Conservation (phyloP, 202 grass and related monocot species). For the Brachypodium distachyon region DNA sequence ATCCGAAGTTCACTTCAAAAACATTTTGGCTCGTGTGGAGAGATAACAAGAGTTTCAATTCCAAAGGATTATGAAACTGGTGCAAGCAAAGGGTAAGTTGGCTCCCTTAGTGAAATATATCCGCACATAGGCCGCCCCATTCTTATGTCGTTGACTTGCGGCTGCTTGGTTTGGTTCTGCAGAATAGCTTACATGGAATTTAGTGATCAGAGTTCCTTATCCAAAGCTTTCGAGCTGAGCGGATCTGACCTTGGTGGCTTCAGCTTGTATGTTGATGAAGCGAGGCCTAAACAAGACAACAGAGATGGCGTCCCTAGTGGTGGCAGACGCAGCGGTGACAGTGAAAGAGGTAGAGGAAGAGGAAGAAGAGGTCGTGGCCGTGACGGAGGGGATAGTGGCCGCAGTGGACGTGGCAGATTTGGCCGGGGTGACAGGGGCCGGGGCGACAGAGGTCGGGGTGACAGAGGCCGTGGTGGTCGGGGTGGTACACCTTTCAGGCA, state of each 20-base stretch:
- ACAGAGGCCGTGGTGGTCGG: slow-evolving; percentile 40
- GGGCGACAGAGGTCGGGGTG: slow-evolving; percentile 37
- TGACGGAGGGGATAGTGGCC: not conserved
- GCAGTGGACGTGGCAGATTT: slow-evolving; percentile 10
- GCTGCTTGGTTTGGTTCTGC: slow-evolving; percentile 10
- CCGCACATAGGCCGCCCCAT: not conserved
- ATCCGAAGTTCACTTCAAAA: slow-evolving; percentile 50
- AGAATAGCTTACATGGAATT: slow-evolving; percentile 90
- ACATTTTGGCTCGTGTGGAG: slow-evolving; percentile 73
- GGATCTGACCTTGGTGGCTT: slow-evolving; percentile 55
- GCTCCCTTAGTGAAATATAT: not conserved
- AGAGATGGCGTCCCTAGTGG: slow-evolving; percentile 20
- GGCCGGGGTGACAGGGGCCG: slow-evolving; percentile 44
- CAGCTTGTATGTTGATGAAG: slow-evolving; percentile 61
- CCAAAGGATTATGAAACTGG: slow-evolving; percentile 80
- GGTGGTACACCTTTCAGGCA: slow-evolving; percentile 37
- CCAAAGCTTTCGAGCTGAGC: slow-evolving; percentile 55
- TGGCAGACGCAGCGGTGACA: slow-evolving; percentile 10
- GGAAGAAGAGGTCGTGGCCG: not conserved
- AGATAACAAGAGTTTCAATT: slow-evolving; percentile 59
- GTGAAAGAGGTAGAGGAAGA: not conserved
- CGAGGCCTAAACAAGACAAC: slow-evolving; percentile 51
- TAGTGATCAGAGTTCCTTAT: slow-evolving; percentile 29
- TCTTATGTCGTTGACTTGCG: not conserved
- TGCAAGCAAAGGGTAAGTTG: slow-evolving; percentile 61